Evolutionary conservation across 768 basidiomycete genomes (phyloP).

Genomic region (Russula sp.): DNA sequence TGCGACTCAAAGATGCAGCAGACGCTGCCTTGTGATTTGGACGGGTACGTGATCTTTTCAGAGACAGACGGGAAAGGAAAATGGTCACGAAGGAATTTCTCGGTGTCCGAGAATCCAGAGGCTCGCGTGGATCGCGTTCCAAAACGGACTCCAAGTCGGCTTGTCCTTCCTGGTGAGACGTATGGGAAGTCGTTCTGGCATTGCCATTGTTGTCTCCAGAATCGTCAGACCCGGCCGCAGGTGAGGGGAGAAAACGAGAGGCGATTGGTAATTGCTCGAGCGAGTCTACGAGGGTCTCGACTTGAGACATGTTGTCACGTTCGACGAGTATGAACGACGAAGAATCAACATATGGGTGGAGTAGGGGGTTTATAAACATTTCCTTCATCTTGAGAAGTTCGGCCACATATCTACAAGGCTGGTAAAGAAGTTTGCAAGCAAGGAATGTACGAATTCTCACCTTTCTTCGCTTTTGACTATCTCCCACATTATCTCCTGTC

Average conservation of each 20-base stretch:
- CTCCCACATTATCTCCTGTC: conserved; percentile 95
- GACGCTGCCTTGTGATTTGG: conserved; percentile 53
- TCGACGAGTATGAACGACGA: conserved; percentile 60
- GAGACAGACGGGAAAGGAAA: conserved; percentile 73
- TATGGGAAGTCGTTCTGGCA: conserved; percentile 45
- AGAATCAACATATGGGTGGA: conserved; percentile 73
- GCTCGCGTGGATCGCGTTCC: conserved; percentile 72
- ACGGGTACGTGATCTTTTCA: conserved; percentile 66
- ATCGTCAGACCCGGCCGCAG: conserved; percentile 49
- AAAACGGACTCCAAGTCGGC: conserved; percentile 35
- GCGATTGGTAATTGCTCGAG: conserved; percentile 82
- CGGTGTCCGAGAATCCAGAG: conserved; percentile 52
- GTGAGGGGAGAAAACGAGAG: conserved; percentile 82
- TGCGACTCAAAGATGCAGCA: conserved; percentile 71
- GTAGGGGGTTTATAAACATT: conserved; percentile 84
- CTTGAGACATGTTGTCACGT: conserved; percentile 63
- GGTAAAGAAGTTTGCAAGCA: not conserved
- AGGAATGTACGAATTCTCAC: conserved; percentile 44
- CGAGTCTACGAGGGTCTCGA: conserved; percentile 69
- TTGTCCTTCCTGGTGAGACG: conserved; percentile 35
- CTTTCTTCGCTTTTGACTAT: conserved; percentile 95
- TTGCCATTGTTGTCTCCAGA: conserved; percentile 58
- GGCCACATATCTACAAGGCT: conserved; percentile 71
- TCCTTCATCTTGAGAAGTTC: conserved; percentile 91
- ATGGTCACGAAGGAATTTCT: conserved; percentile 60